Base-by-base conservation (phyloP, 257 asterid species). In the Solanum tarijense region DNA sequence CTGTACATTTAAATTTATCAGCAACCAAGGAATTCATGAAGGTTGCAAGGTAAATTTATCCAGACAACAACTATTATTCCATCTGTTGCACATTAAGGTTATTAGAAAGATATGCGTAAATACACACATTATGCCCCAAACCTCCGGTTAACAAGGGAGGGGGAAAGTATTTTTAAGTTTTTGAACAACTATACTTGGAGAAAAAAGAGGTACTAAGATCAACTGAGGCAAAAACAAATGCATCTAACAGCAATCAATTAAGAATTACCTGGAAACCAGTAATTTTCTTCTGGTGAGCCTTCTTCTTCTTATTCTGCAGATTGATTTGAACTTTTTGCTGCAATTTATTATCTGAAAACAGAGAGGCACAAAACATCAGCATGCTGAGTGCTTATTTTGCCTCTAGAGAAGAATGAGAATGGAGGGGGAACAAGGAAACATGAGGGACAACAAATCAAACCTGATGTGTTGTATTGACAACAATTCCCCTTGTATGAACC, bases 401-500 rank as follows among this genome's bases (percentile, higher is more conserved):
- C 83, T 76, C 60, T 20, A 16, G 86, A 87, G 32, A 41, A 58
- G 89, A 55, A 83, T 86, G 86, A 65, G 66, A 25, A 86, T 20
- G 34, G 31, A 36, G 71, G 88, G 62, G 87, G 34, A 20, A 31
- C 29, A 86, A 38, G 88, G 34, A 41, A 52, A 41, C 43, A 52
- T 10, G 83, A 27, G 29, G 39, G 60, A 79, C 34, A 88, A 34
- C 32, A 71, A 72, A 87, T 84, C 89, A 58, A 90, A 97, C 99
- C 98, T 86, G 97, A 91, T 69, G 95, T 93, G 92, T 94, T 92
- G 92, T 96, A 97, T 66, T 94, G 87, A 86, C 93, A 94, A 84
- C 99, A 97, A 89, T 96, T 95, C 89, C 99, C 99, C 92, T 96
- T 97, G 95, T 97, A 96, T 27, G 99, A 93, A 88, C 99, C 99